Evolutionary conservation across 2,329 filamentous ascomycete species (phyloP), one percentile per base, ranked within the genome.

Genomic region (Sporothrix phasma): DNA sequence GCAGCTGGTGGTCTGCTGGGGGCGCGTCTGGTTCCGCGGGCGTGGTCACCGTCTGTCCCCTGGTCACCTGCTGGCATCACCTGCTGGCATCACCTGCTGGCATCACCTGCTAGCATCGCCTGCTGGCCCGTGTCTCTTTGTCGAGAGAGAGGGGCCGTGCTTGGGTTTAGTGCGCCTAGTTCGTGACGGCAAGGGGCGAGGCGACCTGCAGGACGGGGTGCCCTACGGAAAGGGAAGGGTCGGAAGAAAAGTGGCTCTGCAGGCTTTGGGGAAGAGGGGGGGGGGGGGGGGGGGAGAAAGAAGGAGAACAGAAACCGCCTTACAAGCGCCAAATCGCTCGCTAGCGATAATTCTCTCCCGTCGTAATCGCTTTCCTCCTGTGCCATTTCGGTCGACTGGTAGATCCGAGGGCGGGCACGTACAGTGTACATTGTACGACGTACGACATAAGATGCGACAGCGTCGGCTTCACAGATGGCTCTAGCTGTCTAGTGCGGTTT

Each of bases 101-200:
- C n/a, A n/a, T n/a, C n/a, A n/a, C n/a, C n/a, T n/a, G n/a, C n/a
- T n/a, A n/a, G n/a, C n/a, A n/a, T n/a, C n/a, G n/a, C n/a, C n/a
- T 34, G 24, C 37, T 34, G 34, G n/a, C 11, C 17, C 3, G 34
- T 26, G 22, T 39, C 34, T 22, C 53, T n/a, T 34, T 24, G n/a
- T 26, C 5, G 5, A 17, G 5, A 37, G 26, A 11, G 24, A 22
- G 19, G 15, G 29, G 58, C 26, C 39, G 34, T 37, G 34, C 24
- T 53, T 46, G 19, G 6, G 34, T 37, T 56, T 56, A 56, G 51
- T 56, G 51, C 51, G 51, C 19, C 31, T 62, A 56, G 41, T 45
- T 61, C 26, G n/a, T 8, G 26, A 54, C 67, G 67, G 67, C 64
- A 67, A 68, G 67, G 67, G 65, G 67, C 67, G 67, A 68, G 62